Conservation (phyloP, 179 eudicot genomes). For the Vitellaria paradoxa region DNA sequence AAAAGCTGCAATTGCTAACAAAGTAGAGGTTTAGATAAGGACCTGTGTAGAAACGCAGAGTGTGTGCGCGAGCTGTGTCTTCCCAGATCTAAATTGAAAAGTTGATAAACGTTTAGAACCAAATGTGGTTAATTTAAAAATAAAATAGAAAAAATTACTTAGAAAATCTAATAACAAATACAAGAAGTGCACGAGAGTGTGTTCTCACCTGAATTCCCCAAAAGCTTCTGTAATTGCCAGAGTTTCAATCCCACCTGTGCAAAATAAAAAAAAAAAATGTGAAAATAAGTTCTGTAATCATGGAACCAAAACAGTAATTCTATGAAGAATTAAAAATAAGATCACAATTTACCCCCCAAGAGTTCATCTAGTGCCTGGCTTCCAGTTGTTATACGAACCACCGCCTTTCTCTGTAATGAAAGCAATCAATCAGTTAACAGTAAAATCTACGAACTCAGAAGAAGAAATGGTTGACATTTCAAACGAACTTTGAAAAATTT, state of each 20-base stretch:
- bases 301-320: neutral
- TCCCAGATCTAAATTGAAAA: constrained; percentile 62
- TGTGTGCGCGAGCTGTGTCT: constrained; percentile 92
- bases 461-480: no score
- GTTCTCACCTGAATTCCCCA: constrained; percentile 81
- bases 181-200: neutral
- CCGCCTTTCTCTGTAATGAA: constrained; percentile 62
- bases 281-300: neutral
- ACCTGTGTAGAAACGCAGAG: constrained; percentile 89
- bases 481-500: no score
- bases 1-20: neutral
- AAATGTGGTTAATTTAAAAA: neutral
- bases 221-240: constrained; percentile 82
- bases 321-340: neutral
- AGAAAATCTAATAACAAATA: neutral
- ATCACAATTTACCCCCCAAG: constrained; percentile 53
- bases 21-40: neutral
- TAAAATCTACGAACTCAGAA: neutral
- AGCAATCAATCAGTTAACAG: neutral
- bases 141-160: neutral
- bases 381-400: constrained; percentile 86
- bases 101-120: constrained; percentile 13
- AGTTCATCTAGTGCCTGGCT: constrained; percentile 91
- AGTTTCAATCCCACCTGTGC: constrained; percentile 83
- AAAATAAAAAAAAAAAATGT: neutral